Evolutionary conservation across 1,139 yeast species (phyloP), one percentile per base, ranked within the genome.

Genomic region (Geotrichum cucujoidarum): DNA sequence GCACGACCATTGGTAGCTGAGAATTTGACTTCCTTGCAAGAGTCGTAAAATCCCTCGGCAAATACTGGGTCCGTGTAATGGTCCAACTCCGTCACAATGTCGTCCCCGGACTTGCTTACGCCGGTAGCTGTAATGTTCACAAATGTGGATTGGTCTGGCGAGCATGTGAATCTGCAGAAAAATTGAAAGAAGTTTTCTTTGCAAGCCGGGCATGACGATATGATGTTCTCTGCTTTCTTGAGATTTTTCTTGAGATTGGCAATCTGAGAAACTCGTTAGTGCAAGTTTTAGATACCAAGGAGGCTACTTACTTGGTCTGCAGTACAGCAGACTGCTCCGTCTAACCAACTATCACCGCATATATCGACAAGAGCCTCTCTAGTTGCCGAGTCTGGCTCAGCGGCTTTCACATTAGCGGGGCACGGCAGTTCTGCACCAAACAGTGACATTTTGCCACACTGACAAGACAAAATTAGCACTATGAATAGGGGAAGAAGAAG

Each of bases 201-300:
- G 64, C 98, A 92, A 0, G 98, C 97, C 1, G 97, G 97, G 64
- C 98, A 92, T 4, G 96, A 85, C 21, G 95, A 78, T 36, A 92
- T 83, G 35, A 92, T 67, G 0, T 88, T 79, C 52, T 84, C 94
- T 0, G 85, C 95, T 54, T 79, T 80, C 57, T 81, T 78, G 50
- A 92, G 68, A 61, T 82, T 85, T 35, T 65, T 66, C 53, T 69
- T 69, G 41, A 83, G 62, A 32, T 68, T 67, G 1, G 59, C 56
- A 18, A 65, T 50, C 46, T 50, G 20, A 20, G 8, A 6, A 11
- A 37, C 14, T 21, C 4, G 40, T 37, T 37, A 37, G 40, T 2
- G 14, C 25, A 7, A 16, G n/a, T 10, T 18, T 16, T 29, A 25
- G 20, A 17, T 43, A 13, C 17, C 11, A 8, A 18, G 27, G 16